Evolutionary conservation across 2,329 filamentous ascomycete species (phyloP), one percentile per base, ranked within the genome.

Genomic region (Tolypocladium nubicola): DNA sequence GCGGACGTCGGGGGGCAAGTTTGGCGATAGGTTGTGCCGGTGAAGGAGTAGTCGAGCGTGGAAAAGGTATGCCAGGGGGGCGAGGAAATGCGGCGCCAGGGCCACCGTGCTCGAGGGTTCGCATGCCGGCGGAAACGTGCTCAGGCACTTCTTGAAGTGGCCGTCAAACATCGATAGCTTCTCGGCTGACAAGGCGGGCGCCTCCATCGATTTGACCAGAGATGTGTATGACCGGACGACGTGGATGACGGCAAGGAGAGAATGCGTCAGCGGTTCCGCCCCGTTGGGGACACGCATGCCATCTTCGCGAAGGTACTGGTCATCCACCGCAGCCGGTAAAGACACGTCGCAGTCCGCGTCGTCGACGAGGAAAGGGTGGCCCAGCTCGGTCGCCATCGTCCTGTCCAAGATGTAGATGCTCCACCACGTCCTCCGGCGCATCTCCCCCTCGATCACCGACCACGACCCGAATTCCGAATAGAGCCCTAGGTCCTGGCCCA

Each of bases 351-450:
- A 96, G 70, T 97, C 93, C 38, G 84, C 81, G 65, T 97, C 93
- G 66, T 92, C 81, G 66, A 97, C 96, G 62, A 92, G 73, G 57
- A 89, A 82, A 0, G 93, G 90, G 54, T 88, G 85, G 10, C 90
- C 89, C 39, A 91, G 79, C 68, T 96, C 92, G 14, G 96, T 76
- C 0, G 90, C 86, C 54, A 95, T 75, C 33, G 89, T 81, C 61
- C 91, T 84, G 73, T 99, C 94, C 75, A 92, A 85, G 50, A 90
- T 84, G 72, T 97, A 97, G 57, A 96, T 83, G 16, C 89, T 85
- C 91, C 94, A 99, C 93, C 93, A 99, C 2, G 94, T 83, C 57
- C 92, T 81, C 60, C 89, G 84, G 56, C 92, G 84, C 84, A 93
- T 91, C 71, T 97, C 93, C 13, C 83, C 83, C 65, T 96, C 91